Conservation (phyloP, 2,329 filamentous ascomycete genomes). For the Epichloe scottii region DNA sequence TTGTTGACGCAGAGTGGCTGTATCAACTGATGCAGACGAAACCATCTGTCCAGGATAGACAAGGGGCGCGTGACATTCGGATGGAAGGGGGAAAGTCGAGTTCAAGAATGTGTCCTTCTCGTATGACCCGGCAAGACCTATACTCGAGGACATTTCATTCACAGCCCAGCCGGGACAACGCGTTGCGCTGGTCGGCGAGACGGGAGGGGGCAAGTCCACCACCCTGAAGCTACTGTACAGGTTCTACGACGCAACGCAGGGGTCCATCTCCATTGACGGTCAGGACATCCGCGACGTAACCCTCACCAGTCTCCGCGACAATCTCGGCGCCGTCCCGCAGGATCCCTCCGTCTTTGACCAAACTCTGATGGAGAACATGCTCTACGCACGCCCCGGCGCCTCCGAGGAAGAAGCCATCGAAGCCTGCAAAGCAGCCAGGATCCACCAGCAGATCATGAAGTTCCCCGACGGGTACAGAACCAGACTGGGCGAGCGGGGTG, state of each 20-base stretch:
- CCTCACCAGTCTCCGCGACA: conserved; percentile 41
- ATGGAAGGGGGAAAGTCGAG: conserved; percentile 35
- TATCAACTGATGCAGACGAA: conserved; percentile 44
- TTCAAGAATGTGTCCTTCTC: conserved; percentile 43
- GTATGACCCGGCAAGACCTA: conserved; percentile 40
- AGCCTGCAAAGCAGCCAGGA: conserved; percentile 47
- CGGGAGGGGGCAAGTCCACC: conserved; percentile 50
- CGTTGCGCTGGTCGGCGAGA: conserved; percentile 48
- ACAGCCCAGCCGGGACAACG: conserved; percentile 38
- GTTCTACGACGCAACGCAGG: conserved; percentile 44
- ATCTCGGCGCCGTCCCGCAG: conserved; percentile 52
- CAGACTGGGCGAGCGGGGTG: conserved; percentile 34
- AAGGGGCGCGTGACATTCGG: conserved; percentile 30
- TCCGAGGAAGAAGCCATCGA: conserved; percentile 46
- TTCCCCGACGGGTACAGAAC: conserved; percentile 42
- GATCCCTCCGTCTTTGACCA: conserved; percentile 52
- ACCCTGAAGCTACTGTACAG: conserved; percentile 47
- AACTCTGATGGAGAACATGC: conserved; percentile 51
- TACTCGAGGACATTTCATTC: conserved; percentile 36
- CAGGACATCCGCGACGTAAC: conserved; percentile 48
- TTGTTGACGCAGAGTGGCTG: conserved; percentile 54
- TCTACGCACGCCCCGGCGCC: conserved; percentile 48
- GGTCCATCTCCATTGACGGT: conserved; percentile 43
- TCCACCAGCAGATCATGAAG: conserved; percentile 50
- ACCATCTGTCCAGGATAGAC: conserved; percentile 37